These are phyloP conservation scores for Rhizopus stolonifer DNA, from an alignment of 371 early-diverging fungal genomes.

Conservation along the genomic window DNA sequence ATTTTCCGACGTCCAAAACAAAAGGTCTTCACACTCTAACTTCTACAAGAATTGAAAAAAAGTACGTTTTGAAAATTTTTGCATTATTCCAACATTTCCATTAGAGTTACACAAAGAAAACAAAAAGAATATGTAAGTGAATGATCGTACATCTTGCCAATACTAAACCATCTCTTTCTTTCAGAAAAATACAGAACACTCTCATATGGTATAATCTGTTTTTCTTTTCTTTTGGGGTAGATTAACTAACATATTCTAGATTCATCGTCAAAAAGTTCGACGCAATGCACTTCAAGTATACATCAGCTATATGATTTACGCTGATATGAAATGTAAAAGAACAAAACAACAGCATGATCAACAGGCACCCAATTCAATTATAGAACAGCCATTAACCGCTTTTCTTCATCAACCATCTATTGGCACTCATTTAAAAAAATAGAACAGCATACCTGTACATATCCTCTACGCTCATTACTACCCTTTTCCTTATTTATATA, in stretches of 20 bases:
- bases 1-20: neutral
- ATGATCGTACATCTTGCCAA: too few relatives aligned
- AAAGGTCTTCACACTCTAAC: neutral
- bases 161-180: too few relatives aligned
- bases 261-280: conserved; percentile 28
- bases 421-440: too few relatives aligned
- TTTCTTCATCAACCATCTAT: too few relatives aligned
- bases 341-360: conserved; percentile 2
- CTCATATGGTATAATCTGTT: too few relatives aligned
- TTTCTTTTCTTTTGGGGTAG: neutral
- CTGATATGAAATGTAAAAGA: conserved; percentile 31
- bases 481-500: too few relatives aligned
- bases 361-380: neutral
- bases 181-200: too few relatives aligned
- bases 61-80: neutral
- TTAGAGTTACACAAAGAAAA: too few relatives aligned
- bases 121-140: too few relatives aligned
- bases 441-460: too few relatives aligned
- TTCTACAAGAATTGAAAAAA: conserved; percentile 6
- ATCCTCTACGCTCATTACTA: too few relatives aligned
- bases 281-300: conserved; percentile 48
- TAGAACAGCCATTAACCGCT: conserved; percentile 14
- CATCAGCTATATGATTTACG: conserved; percentile 48
- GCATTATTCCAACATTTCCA: too few relatives aligned
- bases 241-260: conserved; percentile 10